Evolutionary conservation across 2,329 filamentous ascomycete species (phyloP), one percentile per base, ranked within the genome.

Genomic region (Neopestalotiopsis sp.): DNA sequence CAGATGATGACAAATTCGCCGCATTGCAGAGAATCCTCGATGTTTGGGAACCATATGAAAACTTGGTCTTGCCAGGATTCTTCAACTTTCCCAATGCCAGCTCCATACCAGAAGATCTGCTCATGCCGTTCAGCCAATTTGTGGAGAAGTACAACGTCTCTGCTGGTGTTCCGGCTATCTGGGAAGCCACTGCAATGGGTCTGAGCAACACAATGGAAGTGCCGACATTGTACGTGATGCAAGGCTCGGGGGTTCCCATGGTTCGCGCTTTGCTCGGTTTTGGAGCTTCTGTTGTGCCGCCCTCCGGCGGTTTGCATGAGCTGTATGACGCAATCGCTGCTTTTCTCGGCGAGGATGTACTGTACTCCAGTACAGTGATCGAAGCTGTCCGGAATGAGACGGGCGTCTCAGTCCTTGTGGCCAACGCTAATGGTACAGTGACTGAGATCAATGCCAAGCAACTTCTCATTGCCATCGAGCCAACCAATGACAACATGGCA

Each of bases 111-210:
- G 78, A 79, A 13, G 85, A 86, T 12, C 75, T 88, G 1, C 73
- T 84, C 20, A 73, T 86, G 4, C 81, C 84, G 1, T 87, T 84
- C 67, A 80, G 82, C 20, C 78, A 85, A 3, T 87, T 87, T 68
- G 77, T 84, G 13, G 73, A 78, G 49, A 86, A 87, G 74, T 81
- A 87, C 74, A 74, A 78, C 20, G 74, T 88, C 9, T 73, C 78
- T 24, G 81, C 78, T 38, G 76, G 81, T 3, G 77, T 85, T 0
- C 78, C 77, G n/a, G 77, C 85, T 14, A 84, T 79, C 69, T 71
- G 72, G 14, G 56, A 58, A 28, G 80, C 80, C 68, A 79, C 80
- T 1, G 79, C 81, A 30, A 79, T 85, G 65, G 85, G 84, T 3
- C 71, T 84, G 1, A 82, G 82, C n/a, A 81, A 86, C 70, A 77